Evolutionary conservation across 306 rosid species (phyloP), one percentile per base, ranked within the genome.

Genomic region (Mimosa bimucronata): DNA sequence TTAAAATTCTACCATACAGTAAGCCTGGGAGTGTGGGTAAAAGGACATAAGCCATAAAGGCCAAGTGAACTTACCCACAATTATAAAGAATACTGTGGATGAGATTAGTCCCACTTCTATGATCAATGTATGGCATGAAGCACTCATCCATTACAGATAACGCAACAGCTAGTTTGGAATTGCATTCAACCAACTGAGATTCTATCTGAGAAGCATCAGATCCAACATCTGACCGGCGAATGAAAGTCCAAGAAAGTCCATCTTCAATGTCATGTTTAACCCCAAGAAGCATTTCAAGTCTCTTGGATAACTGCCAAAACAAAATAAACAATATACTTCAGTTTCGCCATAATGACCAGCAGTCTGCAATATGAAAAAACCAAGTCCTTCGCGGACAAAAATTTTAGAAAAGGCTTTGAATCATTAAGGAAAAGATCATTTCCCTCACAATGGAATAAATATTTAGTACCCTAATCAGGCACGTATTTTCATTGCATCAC

Each of bases 81-180:
- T 82, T 89, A 66, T 91, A 91, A 21, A 91, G 64, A 82, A 93
- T 72, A 82, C 84, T 89, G 65, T 81, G 90, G 29, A 93, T 84
- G 81, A 91, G 57, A 88, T 93, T 83, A 64, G 87, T 74, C 67
- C 91, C 90, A 66, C 88, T 89, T 86, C 87, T 86, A 4, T 83
- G 83, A 74, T 91, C 97, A 71, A 84, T 77, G 74, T 74, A 73
- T 28, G 94, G 97, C 83, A 78, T 65, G 85, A 93, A 93, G 77
- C 92, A 83, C 82, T 91, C 92, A 18, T 87, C 86, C 94, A 93
- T 84, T 29, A 93, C 29, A n/a, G 76, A 84, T 73, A 89, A 82
- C 37, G 97, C 94, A 80, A 88, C 88, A 70, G 86, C 91, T 73
- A 93, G 83, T 88, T 91, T 89, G 79, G 90, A 83, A 80, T 93